A percentile compares a stretch with the other conserved stretches of the same genome.
Evolutionary conservation across 495 filamentous ascomycete species (phyloP).

Genomic region (Neurospora sp.): DNA sequence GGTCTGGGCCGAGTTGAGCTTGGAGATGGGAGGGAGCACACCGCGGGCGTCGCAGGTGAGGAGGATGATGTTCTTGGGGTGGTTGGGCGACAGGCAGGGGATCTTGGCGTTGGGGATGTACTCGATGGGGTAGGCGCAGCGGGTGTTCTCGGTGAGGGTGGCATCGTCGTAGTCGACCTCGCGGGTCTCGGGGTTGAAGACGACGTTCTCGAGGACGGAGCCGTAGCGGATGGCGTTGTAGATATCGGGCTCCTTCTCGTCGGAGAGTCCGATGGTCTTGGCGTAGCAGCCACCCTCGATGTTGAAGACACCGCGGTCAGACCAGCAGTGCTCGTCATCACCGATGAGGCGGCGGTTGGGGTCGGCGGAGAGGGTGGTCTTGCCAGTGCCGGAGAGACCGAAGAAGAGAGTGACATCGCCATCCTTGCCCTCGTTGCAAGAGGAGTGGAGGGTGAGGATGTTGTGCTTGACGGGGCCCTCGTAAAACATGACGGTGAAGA

Average conservation of each 20-base stretch:
- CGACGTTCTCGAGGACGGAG: conserved; percentile 95
- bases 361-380: conserved; percentile 95
- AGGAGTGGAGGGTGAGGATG: conserved; percentile 93
- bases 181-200: conserved; percentile 86
- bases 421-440: conserved; percentile 84
- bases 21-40: conserved; percentile 95
- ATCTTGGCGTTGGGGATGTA: conserved; percentile 99
- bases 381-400: conserved; percentile 95
- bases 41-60: conserved; percentile 96
- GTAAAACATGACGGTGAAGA: conserved; percentile 99
- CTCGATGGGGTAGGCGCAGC: conserved; percentile 97
- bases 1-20: conserved; percentile 88
- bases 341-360: conserved; percentile 93
- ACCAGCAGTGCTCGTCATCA: conserved; percentile 99
- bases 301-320: conserved; percentile 94
- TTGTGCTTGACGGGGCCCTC: conserved; percentile 99
- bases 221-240: conserved; percentile 94
- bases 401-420: conserved; percentile 98
- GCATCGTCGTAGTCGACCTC: conserved; percentile 89
- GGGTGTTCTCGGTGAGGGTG: conserved; percentile 95
- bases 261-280: conserved; percentile 95
- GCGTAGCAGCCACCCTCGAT: conserved; percentile 99
- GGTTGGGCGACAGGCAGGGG: conserved; percentile 74
- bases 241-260: conserved; percentile 98
- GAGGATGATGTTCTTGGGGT: conserved; percentile 95